phyloP scores from a whole-genome alignment of 805 yeast species.

The Barnettozyma populi region DNA sequence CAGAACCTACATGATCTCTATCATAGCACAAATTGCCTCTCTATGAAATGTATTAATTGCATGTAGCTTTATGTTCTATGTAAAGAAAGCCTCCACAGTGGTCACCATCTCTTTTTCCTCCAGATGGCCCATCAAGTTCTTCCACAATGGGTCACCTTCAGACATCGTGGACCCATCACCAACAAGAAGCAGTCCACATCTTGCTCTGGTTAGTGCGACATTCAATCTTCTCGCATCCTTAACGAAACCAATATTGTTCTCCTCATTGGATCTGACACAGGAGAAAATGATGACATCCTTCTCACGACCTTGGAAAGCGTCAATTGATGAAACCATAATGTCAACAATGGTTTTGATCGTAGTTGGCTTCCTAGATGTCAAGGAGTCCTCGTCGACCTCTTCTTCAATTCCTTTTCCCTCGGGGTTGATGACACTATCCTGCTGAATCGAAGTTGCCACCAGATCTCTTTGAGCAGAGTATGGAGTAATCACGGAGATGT shows the following conservation, averaged over 20 bases:
- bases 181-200: conserved; percentile 9
- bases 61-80: conserved; percentile 1
- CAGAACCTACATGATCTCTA: no score
- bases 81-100: conserved; percentile 1
- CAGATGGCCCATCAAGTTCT: conserved; percentile 6
- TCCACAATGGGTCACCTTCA: conserved; percentile 10
- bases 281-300: conserved; percentile 71
- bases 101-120: background rate
- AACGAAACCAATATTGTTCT: conserved; percentile 52
- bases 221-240: conserved; percentile 57
- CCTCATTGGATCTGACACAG: conserved; percentile 61
- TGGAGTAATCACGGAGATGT: conserved; percentile 70
- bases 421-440: conserved; percentile 55
- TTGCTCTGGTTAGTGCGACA: conserved; percentile 44
- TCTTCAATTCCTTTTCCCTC: conserved; percentile 38
- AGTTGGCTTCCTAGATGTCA: conserved; percentile 13
- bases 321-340: conserved; percentile 54
- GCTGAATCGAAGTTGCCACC: conserved; percentile 43
- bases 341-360: conserved; percentile 34
- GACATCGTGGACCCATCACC: conserved; percentile 9
- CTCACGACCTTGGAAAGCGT: conserved; percentile 86
- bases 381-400: conserved; percentile 51
- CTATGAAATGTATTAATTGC: no score
- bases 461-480: conserved; percentile 70
- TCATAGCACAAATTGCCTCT: no score